Evolutionary conservation across 305 asterid genomes (phyloP).

Genomic region (Fraxinus velutina): DNA sequence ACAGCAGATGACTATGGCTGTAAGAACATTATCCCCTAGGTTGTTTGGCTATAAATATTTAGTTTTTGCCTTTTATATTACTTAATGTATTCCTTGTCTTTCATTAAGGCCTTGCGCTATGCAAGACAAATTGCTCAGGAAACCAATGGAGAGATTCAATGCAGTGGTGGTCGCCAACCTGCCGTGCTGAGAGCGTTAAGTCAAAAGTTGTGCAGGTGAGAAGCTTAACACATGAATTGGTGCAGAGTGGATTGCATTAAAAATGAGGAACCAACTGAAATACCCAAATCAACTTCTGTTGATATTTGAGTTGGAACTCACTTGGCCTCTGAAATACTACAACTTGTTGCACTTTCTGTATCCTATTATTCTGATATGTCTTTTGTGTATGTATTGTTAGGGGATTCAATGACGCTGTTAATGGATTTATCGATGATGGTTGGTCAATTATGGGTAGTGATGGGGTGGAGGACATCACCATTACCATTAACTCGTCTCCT

Average conservation of each 20-base stretch:
- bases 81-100: not conserved
- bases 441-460: conserved; percentile 85
- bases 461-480: conserved; percentile 85
- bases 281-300: not conserved
- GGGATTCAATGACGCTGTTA: conserved; percentile 94
- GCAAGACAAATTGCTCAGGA: conserved; percentile 90
- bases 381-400: conserved; percentile 34
- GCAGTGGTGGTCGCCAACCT: conserved; percentile 82
- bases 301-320: not conserved
- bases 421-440: conserved; percentile 90
- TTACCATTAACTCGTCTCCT: conserved; percentile 74
- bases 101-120: conserved; percentile 67
- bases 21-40: conserved; percentile 26
- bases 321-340: not conserved
- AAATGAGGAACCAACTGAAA: not conserved
- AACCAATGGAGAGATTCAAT: conserved; percentile 75
- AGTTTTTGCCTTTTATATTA: not conserved
- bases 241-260: not conserved
- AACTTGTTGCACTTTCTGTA: not conserved
- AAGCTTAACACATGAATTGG: not conserved
- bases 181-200: conserved; percentile 80
- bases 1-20: conserved; percentile 96
- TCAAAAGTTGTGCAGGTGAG: conserved; percentile 79
- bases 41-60: not conserved
- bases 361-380: conserved; percentile 9